Percentiles rank a stretch among this genome's conserved stretches.
These are phyloP conservation scores for Saccharomycopsis sp. DNA, from an alignment of 805 yeast genomes.

Conservation along the genomic window DNA sequence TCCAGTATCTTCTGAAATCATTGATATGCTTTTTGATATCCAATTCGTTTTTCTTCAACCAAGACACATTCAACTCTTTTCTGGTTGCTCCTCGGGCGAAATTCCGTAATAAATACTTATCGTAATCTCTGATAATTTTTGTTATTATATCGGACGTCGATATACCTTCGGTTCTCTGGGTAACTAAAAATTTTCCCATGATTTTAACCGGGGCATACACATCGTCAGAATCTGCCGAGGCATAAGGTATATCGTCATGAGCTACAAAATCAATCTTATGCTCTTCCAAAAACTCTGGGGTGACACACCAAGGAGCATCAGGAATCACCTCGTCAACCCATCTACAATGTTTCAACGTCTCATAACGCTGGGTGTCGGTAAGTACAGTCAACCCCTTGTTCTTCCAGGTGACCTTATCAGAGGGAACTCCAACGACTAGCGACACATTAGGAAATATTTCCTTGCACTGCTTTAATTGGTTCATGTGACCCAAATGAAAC, in stretches of 20 bases:
- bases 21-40: slow-evolving; percentile 86
- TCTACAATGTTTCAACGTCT: slow-evolving; percentile 83
- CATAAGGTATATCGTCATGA: slow-evolving; percentile 95
- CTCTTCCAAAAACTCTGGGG: slow-evolving; percentile 66
- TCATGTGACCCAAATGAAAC: slow-evolving; percentile 96
- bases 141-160: slow-evolving; percentile 95
- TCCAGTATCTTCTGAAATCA: slow-evolving; percentile 83
- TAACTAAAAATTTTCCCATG: slow-evolving; percentile 82
- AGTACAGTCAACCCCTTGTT: slow-evolving; percentile 91
- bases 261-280: slow-evolving; percentile 94
- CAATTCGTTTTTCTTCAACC: slow-evolving; percentile 95
- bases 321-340: slow-evolving; percentile 98
- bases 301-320: slow-evolving; percentile 93
- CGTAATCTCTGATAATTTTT: slow-evolving; percentile 90
- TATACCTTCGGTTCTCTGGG: slow-evolving; percentile 95
- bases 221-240: slow-evolving; percentile 81
- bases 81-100: slow-evolving; percentile 97
- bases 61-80: slow-evolving; percentile 91
- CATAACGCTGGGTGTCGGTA: slow-evolving; percentile 80
- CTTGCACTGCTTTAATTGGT: slow-evolving; percentile 94
- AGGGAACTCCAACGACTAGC: slow-evolving; percentile 87
- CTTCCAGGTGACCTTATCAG: slow-evolving; percentile 84
- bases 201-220: slow-evolving; percentile 90
- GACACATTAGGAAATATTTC: slow-evolving; percentile 80
- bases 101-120: slow-evolving; percentile 92